These are phyloP conservation scores for Candida palmyrensis DNA, from an alignment of 805 yeast genomes.

Conservation along the genomic window DNA sequence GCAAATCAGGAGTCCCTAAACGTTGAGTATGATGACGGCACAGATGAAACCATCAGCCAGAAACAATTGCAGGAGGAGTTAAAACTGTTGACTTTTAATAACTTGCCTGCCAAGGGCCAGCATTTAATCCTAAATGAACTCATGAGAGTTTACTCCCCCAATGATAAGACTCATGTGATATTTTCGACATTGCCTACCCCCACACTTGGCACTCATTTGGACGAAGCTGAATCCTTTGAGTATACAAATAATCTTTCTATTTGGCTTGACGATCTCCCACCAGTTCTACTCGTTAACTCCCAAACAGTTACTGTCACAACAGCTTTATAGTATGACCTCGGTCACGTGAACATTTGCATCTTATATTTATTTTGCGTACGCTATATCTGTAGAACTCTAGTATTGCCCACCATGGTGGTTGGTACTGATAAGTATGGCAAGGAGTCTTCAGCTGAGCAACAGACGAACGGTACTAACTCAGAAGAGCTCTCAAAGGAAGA, in stretches of 20 bases:
- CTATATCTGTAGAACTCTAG: too few relatives aligned
- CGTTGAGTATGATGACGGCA: slow-evolving; percentile 2
- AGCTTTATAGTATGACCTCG: slow-evolving; percentile 70
- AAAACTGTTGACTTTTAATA: slow-evolving; percentile 57
- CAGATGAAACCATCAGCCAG: slow-evolving; percentile 18
- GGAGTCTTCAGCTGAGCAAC: not conserved
- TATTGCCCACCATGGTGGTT: too few relatives aligned
- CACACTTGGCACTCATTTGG: slow-evolving; percentile 70
- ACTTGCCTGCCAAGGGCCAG: slow-evolving; percentile 88
- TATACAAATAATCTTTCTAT: slow-evolving; percentile 72
- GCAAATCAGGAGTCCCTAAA: not conserved
- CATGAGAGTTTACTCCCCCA: slow-evolving; percentile 60
- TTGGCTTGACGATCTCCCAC: slow-evolving; percentile 83
- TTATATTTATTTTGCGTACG: too few relatives aligned
- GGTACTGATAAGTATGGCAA: slow-evolving; percentile 1
- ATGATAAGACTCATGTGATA: slow-evolving; percentile 56
- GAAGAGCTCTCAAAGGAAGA: slow-evolving; percentile 22
- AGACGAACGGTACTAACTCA: slow-evolving; percentile 1
- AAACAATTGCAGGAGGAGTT: slow-evolving; percentile 36
- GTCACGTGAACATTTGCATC: too few relatives aligned
- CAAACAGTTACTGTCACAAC: slow-evolving; percentile 96
- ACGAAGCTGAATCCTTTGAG: slow-evolving; percentile 62
- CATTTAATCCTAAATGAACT: slow-evolving; percentile 83
- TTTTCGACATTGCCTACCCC: slow-evolving; percentile 93
- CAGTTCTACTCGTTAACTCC: slow-evolving; percentile 76